Percentiles rank a stretch among this genome's conserved stretches.
Conservation (phyloP, 1,284 basidiomycete species). For the Leccinum insigne region DNA sequence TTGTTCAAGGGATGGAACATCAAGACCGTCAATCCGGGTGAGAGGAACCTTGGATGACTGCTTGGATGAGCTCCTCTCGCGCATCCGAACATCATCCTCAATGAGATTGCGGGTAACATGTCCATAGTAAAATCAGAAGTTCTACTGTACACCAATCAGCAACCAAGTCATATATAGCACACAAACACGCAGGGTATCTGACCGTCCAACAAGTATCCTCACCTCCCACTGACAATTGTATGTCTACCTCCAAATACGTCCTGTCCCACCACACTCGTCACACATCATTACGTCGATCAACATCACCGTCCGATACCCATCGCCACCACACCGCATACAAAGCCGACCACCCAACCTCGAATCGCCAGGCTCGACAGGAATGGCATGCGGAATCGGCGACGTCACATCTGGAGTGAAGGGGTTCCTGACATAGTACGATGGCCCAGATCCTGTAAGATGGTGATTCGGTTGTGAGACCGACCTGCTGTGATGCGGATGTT, state of each 20-base stretch:
- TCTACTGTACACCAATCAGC: background rate
- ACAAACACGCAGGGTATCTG: constrained; percentile 9
- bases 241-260: constrained; percentile 45
- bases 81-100: constrained; percentile 9
- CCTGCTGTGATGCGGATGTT: constrained; percentile 16
- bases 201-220: background rate
- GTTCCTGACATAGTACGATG: constrained; percentile 23
- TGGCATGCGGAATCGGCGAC: constrained; percentile 47
- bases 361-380: constrained; percentile 63
- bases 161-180: constrained; percentile 3
- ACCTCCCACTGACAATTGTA: background rate
- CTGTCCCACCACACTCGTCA: constrained; percentile 56
- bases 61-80: constrained; percentile 19
- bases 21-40: no score
- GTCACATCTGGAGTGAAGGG: constrained; percentile 19
- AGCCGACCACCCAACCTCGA: constrained; percentile 64
- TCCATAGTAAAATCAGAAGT: background rate
- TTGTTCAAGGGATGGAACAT: no score
- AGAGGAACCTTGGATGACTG: constrained; percentile 21
- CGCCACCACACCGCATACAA: constrained; percentile 67
- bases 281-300: constrained; percentile 55
- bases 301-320: constrained; percentile 52
- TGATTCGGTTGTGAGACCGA: constrained; percentile 21
- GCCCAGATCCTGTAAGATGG: constrained; percentile 5
- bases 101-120: background rate